phyloP scores from a whole-genome alignment of 495 filamentous ascomycete genomes.

The Platismatia glauca region DNA sequence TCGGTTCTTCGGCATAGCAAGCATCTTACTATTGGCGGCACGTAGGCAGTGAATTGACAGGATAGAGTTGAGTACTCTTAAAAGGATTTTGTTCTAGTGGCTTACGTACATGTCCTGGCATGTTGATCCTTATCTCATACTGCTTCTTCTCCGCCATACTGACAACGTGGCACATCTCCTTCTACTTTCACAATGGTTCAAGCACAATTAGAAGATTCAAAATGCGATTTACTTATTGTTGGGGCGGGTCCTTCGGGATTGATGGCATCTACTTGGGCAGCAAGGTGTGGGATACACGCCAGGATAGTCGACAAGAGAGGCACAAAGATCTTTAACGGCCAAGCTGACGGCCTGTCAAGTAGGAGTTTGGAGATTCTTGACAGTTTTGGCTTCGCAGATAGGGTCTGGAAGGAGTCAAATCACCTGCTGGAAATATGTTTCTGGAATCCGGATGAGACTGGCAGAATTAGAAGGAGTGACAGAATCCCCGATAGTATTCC shows the following conservation, averaged over 20 bases:
- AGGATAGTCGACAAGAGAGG: constrained; percentile 54
- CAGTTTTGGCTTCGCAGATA: constrained; percentile 54
- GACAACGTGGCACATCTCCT: background rate
- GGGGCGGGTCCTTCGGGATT: constrained; percentile 62
- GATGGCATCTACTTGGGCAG: constrained; percentile 56
- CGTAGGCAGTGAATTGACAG: background rate
- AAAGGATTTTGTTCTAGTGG: background rate
- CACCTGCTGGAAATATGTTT: constrained; percentile 29
- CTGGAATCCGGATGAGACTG: constrained; percentile 27
- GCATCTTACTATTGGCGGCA: background rate
- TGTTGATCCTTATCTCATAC: background rate
- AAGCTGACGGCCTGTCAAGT: constrained; percentile 52
- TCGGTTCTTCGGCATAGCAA: background rate
- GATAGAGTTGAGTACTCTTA: background rate
- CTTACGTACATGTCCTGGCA: background rate
- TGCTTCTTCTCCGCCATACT: background rate
- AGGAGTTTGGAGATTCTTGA: constrained; percentile 60
- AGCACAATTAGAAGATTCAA: constrained; percentile 12
- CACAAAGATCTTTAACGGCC: constrained; percentile 46
- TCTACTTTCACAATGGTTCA: constrained; percentile 6
- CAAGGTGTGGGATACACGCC: constrained; percentile 48
- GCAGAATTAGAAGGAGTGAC: constrained; percentile 12
- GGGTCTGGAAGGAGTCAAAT: constrained; percentile 51
- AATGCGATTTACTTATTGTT: constrained; percentile 46
- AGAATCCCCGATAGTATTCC: constrained; percentile 17